Percentiles rank a stretch among this genome's conserved stretches.
Conservation (phyloP, 2,329 filamentous ascomycete species). For the Fusarium coicis region DNA sequence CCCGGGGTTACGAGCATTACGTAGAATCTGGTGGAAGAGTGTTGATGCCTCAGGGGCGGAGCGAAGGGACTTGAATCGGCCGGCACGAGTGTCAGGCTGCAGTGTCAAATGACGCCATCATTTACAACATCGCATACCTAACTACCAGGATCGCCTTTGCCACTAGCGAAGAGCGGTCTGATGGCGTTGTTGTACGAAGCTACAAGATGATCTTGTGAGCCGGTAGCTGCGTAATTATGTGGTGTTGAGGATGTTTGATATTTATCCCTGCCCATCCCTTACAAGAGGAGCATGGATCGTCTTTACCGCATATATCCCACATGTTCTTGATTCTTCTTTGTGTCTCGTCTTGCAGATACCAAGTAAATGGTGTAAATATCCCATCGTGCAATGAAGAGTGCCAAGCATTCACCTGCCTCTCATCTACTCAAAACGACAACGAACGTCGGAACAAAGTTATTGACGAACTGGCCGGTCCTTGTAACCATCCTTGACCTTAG, state of each 20-base stretch:
- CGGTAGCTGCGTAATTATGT: background rate
- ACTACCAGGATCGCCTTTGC: background rate
- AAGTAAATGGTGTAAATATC: background rate
- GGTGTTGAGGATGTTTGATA: background rate
- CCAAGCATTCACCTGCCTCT: background rate
- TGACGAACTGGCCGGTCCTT: background rate
- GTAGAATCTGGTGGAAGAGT: slow-evolving; percentile 14
- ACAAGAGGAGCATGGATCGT: background rate
- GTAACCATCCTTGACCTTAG: background rate
- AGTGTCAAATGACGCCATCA: background rate
- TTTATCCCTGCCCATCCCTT: background rate
- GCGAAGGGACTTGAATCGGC: background rate
- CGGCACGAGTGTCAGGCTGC: background rate
- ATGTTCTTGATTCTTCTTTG: background rate
- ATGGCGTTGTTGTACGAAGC: too few relatives aligned
- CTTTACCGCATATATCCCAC: background rate
- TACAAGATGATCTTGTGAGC: background rate
- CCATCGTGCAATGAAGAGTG: background rate
- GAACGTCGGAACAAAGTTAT: slow-evolving; percentile 9
- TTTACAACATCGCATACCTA: background rate
- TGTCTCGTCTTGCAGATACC: background rate
- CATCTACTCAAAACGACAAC: background rate
- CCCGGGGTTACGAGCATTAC: background rate
- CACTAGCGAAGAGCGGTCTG: background rate
- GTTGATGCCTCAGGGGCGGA: background rate